Evolutionary conservation across 2,329 filamentous ascomycete species (phyloP), one percentile per base, ranked within the genome.

Genomic region (Penicillium palitans): DNA sequence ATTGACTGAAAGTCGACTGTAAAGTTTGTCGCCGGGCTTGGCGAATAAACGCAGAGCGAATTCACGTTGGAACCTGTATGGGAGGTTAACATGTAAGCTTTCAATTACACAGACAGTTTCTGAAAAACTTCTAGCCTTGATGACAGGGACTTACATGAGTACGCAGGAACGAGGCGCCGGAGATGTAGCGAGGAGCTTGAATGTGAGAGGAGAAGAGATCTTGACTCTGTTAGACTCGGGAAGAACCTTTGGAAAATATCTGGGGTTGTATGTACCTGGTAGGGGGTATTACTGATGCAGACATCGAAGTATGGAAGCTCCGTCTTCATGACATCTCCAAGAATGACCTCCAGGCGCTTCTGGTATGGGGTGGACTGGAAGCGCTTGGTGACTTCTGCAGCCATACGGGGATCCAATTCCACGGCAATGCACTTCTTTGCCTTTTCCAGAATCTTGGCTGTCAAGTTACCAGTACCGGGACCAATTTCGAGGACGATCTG

Each of bases 401-500:
- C 92, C 95, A 98, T 98, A 71, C 95, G 84, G 21, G 95, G 93
- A 78, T 99, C 95, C 74, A 97, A 84, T 79, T 99, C 95, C 51
- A 97, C 90, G 4, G 90, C 90, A 51, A 93, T 90, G 55, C 87
- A 84, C 60, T 90, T 90, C 75, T 92, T 93, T 24, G 91, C 91
- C 63, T 91, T 89, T 69, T 95, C 90, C 27, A 98, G 80, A 60
- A 98, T 97, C 59, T 91, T 85, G 27, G 95, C 89, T 0, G 93
- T 98, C 67, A 98, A 76, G 74, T 95, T 96, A 63, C 92, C 91
- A 0, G 90, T 93, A 70, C 92, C 92, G 6, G 93, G 91, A 65
- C 93, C 93, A 63, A 96, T 89, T 83, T 98, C 93, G 24, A 98
- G 87, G 3, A 98, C 93, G 1, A 88, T 86, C 74, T 91, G 52